Conservation (phyloP, 495 filamentous ascomycete species). For the Parmelia sp. region DNA sequence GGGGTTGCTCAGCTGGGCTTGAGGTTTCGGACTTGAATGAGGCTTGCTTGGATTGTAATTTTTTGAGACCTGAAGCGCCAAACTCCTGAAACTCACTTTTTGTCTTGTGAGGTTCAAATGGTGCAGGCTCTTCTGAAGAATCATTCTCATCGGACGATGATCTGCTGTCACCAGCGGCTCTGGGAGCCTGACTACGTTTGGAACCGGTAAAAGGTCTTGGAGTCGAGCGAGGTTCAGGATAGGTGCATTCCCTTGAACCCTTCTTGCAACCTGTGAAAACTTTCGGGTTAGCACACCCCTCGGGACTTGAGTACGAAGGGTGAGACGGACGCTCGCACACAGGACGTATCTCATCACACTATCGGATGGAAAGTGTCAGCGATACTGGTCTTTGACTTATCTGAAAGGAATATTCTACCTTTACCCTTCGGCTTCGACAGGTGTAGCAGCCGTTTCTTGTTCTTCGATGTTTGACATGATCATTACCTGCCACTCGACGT, state of each 20-base stretch:
- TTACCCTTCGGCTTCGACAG: conserved; percentile 81
- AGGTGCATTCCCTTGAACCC: conserved; percentile 75
- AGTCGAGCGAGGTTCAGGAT: conserved; percentile 59
- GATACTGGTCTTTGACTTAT: conserved; percentile 16
- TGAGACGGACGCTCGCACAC: conserved; percentile 69
- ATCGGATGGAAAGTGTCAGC: conserved; percentile 16
- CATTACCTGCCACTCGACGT: conserved; percentile 44
- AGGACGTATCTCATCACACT: conserved; percentile 84
- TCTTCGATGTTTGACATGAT: conserved; percentile 87
- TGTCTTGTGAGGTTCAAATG: not conserved
- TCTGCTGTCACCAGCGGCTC: conserved; percentile 40
- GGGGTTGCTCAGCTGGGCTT: conserved; percentile 32
- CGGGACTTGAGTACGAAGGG: conserved; percentile 18
- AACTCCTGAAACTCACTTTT: conserved; percentile 26
- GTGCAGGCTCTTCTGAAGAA: conserved; percentile 34
- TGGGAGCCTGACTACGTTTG: conserved; percentile 42
- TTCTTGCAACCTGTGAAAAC: conserved; percentile 64
- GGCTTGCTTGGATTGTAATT: conserved; percentile 39
- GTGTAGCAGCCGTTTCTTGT: conserved; percentile 94
- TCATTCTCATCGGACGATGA: conserved; percentile 46
- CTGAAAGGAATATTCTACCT: conserved; percentile 47
- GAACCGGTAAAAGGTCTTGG: conserved; percentile 36
- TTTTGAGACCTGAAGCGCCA: conserved; percentile 63
- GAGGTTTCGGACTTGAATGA: conserved; percentile 23
- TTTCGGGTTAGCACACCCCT: conserved; percentile 25